Conservation (phyloP, 495 filamentous ascomycete species). For the Chaetomidium leptoderma region DNA sequence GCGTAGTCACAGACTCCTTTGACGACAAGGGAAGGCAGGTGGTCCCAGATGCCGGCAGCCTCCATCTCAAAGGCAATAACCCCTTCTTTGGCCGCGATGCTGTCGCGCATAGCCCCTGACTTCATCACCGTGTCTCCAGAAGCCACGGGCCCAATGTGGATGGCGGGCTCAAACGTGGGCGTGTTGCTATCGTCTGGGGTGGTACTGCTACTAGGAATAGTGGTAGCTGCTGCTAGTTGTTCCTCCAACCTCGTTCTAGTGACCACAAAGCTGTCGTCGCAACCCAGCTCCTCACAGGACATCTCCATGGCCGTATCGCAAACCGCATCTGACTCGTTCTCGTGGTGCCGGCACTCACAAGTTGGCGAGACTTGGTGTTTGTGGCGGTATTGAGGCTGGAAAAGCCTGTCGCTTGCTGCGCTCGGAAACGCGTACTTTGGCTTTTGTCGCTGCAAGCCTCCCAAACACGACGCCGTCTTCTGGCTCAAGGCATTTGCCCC, state of each 20-base stretch:
- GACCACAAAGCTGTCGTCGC: constrained; percentile 18
- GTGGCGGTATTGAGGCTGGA: constrained; percentile 32
- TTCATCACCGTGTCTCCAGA: constrained; percentile 33
- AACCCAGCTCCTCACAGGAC: constrained; percentile 18
- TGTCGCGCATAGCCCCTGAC: constrained; percentile 26
- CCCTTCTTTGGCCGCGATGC: constrained; percentile 14
- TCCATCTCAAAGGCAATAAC: constrained; percentile 47
- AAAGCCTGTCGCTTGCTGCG: constrained; percentile 29
- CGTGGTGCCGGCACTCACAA: neutral
- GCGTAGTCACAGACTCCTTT: constrained; percentile 44
- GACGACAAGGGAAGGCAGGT: constrained; percentile 35
- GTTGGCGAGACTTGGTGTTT: constrained; percentile 17
- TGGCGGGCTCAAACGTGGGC: neutral
- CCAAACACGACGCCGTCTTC: constrained; percentile 16
- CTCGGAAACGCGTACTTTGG: constrained; percentile 20
- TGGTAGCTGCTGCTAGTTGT: neutral
- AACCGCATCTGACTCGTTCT: neutral
- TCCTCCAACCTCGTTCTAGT: constrained; percentile 11
- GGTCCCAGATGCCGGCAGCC: constrained; percentile 42
- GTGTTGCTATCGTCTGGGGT: neutral
- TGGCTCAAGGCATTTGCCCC: constrained; percentile 17
- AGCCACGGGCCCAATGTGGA: constrained; percentile 27
- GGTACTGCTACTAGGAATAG: neutral
- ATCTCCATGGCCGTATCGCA: constrained; percentile 10
- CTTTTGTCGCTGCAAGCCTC: constrained; percentile 9